Percentiles rank a stretch among this genome's conserved stretches.
Conservation (phyloP, 1,139 yeast genomes). For the Candida sanyaensis region DNA sequence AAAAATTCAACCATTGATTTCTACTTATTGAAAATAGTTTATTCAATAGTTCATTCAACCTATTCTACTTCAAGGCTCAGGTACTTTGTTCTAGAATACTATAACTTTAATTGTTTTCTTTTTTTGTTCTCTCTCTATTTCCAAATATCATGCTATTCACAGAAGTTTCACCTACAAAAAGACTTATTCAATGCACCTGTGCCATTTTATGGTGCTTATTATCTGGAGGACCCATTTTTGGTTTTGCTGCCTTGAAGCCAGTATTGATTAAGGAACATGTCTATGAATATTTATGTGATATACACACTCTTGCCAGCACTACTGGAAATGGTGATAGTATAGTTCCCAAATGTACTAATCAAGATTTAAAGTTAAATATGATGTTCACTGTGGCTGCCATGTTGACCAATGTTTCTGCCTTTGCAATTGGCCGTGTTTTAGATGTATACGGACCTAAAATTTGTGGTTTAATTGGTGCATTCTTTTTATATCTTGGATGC, state of each 20-base stretch:
- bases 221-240: slow-evolving; percentile 50
- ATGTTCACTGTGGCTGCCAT: slow-evolving; percentile 50
- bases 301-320: not conserved
- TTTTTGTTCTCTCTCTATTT: no score
- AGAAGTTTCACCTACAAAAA: slow-evolving; percentile 13
- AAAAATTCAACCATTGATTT: no score
- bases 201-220: slow-evolving; percentile 47
- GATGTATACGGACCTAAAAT: slow-evolving; percentile 45
- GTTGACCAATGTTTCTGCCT: slow-evolving; percentile 45
- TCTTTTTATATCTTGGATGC: slow-evolving; percentile 38
- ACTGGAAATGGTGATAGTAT: slow-evolving; percentile 11
- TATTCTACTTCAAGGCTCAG: no score
- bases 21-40: no score
- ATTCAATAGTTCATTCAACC: no score
- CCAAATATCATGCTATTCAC: slow-evolving; percentile 9
- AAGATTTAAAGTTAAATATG: slow-evolving; percentile 47
- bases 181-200: slow-evolving; percentile 32
- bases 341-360: slow-evolving; percentile 37
- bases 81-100: not conserved
- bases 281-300: slow-evolving; percentile 38
- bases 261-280: slow-evolving; percentile 40
- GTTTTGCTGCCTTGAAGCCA: slow-evolving; percentile 52
- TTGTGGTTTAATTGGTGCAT: slow-evolving; percentile 46
- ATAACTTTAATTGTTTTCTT: no score
- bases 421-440: slow-evolving; percentile 40